phyloP scores from a whole-genome alignment of 257 asterid species.

The Osmanthus fragrans region DNA sequence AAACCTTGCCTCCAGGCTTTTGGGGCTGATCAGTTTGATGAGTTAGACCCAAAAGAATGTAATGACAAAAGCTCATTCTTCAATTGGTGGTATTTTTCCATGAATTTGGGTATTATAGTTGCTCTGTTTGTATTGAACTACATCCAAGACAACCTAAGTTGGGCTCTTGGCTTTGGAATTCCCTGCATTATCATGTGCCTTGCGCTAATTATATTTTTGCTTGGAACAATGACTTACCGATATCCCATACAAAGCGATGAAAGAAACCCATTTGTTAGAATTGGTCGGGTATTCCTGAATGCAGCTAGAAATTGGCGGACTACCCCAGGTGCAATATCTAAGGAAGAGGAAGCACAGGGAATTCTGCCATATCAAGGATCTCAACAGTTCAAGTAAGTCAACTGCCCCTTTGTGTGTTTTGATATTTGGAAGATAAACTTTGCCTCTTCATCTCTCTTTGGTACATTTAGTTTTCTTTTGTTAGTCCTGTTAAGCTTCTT shows the following conservation, averaged over 20 bases:
- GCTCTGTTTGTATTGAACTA: conserved; percentile 23
- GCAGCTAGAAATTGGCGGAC: conserved; percentile 23
- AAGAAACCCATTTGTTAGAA: conserved; percentile 19
- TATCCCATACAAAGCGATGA: neutral
- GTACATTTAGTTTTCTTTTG: neutral
- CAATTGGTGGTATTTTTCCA: conserved; percentile 32
- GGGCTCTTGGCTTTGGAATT: conserved; percentile 38
- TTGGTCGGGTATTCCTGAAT: conserved; percentile 17
- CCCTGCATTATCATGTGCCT: conserved; percentile 30
- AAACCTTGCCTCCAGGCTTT: conserved; percentile 36
- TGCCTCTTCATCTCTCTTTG: neutral
- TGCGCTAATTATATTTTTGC: conserved; percentile 22
- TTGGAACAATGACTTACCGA: conserved; percentile 28
- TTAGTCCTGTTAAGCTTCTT: neutral
- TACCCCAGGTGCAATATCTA: neutral
- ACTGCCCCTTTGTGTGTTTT: neutral
- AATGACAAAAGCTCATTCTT: conserved; percentile 31
- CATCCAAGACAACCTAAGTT: conserved; percentile 30
- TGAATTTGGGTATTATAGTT: conserved; percentile 5
- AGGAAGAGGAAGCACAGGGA: conserved; percentile 14
- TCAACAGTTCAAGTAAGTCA: conserved; percentile 20
- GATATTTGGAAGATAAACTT: neutral
- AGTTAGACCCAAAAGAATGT: conserved; percentile 21
- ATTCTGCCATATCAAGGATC: conserved; percentile 1
- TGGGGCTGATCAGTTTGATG: conserved; percentile 34